These are phyloP conservation scores for Colletotrichum gloeosporioides DNA, from an alignment of 2,329 filamentous ascomycete species.

Conservation along the genomic window DNA sequence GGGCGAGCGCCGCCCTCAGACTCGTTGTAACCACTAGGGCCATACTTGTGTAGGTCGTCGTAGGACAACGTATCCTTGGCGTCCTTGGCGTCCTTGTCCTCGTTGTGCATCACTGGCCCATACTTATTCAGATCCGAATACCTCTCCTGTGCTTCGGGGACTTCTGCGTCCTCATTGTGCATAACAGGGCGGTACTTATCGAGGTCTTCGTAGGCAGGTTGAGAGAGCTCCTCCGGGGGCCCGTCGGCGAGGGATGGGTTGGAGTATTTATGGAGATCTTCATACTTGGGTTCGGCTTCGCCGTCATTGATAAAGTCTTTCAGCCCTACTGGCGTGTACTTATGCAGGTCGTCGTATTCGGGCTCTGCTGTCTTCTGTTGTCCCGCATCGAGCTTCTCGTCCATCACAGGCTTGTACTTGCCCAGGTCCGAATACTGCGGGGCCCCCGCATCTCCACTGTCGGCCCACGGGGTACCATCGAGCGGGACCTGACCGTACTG, in stretches of 20 bases:
- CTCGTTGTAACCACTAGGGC: constrained; percentile 40
- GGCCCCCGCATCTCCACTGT: constrained; percentile 18
- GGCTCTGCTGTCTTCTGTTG: constrained; percentile 19
- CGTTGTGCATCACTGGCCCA: constrained; percentile 30
- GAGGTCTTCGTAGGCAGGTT: constrained; percentile 38
- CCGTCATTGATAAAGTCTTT: neutral
- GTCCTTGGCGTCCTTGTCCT: constrained; percentile 35
- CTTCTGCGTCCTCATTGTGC: constrained; percentile 37
- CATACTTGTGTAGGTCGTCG: constrained; percentile 41
- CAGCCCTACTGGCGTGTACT: constrained; percentile 38
- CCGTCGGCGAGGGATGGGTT: constrained; percentile 15
- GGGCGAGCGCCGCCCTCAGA: constrained; percentile 35
- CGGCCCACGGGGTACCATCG: constrained; percentile 29
- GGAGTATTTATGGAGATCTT: constrained; percentile 40
- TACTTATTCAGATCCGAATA: constrained; percentile 26
- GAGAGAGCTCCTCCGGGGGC: constrained; percentile 26
- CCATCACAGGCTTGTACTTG: constrained; percentile 39
- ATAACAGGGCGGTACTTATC: constrained; percentile 34
- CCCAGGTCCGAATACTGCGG: constrained; percentile 30
- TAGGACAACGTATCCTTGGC: constrained; percentile 45
- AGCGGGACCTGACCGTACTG: constrained; percentile 37
- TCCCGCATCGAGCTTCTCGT: constrained; percentile 29
- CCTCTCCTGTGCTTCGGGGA: constrained; percentile 12
- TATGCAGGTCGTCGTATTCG: constrained; percentile 46
- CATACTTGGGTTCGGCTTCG: constrained; percentile 28